Conservation (phyloP, 345 rosid species). For the Populus deltoides region DNA sequence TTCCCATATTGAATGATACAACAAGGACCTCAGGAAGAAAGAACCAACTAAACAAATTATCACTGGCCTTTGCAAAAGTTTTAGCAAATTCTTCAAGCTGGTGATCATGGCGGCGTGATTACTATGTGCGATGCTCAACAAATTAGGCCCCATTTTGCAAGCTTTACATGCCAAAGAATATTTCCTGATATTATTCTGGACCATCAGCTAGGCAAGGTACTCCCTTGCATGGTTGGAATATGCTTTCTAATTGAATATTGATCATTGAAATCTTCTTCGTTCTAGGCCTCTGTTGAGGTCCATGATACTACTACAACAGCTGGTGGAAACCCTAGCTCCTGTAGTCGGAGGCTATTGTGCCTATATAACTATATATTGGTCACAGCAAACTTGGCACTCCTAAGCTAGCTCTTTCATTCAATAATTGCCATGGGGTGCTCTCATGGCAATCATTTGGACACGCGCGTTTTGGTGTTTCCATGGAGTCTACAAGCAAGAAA, state of each 20-base stretch:
- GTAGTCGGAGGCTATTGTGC: neutral
- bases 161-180: neutral
- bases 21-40: neutral
- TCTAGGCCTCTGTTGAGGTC: neutral
- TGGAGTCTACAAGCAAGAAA: no score
- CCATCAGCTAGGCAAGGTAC: neutral
- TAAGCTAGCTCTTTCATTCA: neutral
- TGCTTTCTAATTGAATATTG: neutral
- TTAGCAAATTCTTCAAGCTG: neutral
- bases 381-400: neutral
- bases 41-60: neutral
- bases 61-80: neutral
- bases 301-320: neutral
- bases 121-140: slow-evolving; percentile 16
- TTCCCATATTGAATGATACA: neutral
- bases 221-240: neutral
- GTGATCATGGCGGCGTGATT: slow-evolving; percentile 37
- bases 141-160: slow-evolving; percentile 25
- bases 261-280: neutral
- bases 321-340: neutral
- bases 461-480: neutral
- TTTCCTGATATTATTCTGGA: neutral
- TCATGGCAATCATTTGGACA: neutral
- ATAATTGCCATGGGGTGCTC: neutral
- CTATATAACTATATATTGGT: neutral